Conservation (phyloP, 805 yeast species). For the Candida rishiriensis region DNA sequence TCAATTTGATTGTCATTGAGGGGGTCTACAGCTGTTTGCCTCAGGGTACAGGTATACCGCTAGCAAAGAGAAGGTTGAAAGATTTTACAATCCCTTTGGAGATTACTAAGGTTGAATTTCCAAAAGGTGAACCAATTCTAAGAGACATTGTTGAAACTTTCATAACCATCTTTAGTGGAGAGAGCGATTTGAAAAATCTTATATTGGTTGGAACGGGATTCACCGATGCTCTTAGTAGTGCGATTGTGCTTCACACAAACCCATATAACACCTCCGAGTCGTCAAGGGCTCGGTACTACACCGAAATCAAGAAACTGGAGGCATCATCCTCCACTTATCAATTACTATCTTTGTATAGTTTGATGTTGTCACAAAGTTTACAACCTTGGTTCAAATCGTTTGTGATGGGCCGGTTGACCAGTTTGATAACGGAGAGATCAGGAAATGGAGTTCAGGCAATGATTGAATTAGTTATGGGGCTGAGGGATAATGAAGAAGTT, state of each 20-base stretch:
- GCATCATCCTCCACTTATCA: conserved; percentile 59
- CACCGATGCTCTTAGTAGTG: conserved; percentile 51
- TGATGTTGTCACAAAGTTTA: conserved; percentile 47
- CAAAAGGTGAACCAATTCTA: conserved; percentile 16
- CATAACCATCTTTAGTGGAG: conserved; percentile 30
- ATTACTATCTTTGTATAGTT: conserved; percentile 54
- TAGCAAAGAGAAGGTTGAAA: conserved; percentile 54
- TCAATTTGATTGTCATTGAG: conserved; percentile 61
- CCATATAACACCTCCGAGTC: conserved; percentile 13
- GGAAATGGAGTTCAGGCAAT: conserved; percentile 63
- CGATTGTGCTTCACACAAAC: conserved; percentile 39
- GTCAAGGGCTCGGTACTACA: conserved; percentile 1
- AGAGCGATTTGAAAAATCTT: conserved; percentile 48
- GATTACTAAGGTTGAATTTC: conserved; percentile 19
- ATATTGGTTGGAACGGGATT: conserved; percentile 63
- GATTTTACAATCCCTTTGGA: conserved; percentile 33
- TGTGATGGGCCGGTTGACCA: conserved; percentile 47
- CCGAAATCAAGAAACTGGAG: conserved; percentile 31
- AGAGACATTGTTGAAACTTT: conserved; percentile 28
- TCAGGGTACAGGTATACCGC: conserved; percentile 55
- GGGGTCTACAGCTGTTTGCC: conserved; percentile 68
- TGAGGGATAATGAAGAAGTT: conserved; percentile 67
- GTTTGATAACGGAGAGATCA: conserved; percentile 48
- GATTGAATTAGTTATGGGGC: conserved; percentile 72
- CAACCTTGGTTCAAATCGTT: conserved; percentile 43